Base-by-base conservation (phyloP, 768 basidiomycete genomes). In the Chalciporus sphaerocephalus region DNA sequence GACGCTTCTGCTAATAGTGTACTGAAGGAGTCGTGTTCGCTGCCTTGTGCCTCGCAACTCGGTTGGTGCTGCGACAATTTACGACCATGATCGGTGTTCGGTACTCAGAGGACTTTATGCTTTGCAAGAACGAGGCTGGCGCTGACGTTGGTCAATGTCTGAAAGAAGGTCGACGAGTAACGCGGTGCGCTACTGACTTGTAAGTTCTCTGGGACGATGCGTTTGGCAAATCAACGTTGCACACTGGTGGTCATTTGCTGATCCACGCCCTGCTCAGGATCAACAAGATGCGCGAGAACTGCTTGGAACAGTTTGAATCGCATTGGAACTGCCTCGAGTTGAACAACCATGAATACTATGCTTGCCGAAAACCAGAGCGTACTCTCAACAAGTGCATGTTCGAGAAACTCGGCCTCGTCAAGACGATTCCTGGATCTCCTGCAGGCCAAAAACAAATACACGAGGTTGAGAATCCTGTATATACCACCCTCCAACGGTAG, bases 241-340 rank as follows among this genome's bases (percentile, higher is more conserved):
- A 17, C 23, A 11, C 16, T 27, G 18, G 12, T 24, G 41, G 8
- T 18, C 25, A 21, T 12, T 25, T 23, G 10, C 23, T 15, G 25
- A 10, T n/a, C 47, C 23, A 7, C 30, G 27, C 32, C 20, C 20
- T 18, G 3, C 6, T 16, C 48, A 99, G 96, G 53, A 90, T 99
- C 42, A 81, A 69, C 45, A 97, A 95, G 75, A 86, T 99, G 80
- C 76, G 92, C 41, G 89, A 93, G 69, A 87, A 89, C 67, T 99
- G 96, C 67, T 61, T 86, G 53, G 69, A 79, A 51, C 83, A 92
- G 61, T 98, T 91, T 56, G 83, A 96, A 52, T 75, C 79, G 21
- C 96, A 99, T 64, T 98, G 93, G 93, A 76, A 84, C 43, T 99
- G 96, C 66, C 68, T 99, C 51, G 96, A 99, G 69, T 69, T 75